A percentile compares a stretch with the other conserved stretches of the same genome.
phyloP scores from a whole-genome alignment of 2,329 filamentous ascomycete species.

The Aspergillus viridinutans region DNA sequence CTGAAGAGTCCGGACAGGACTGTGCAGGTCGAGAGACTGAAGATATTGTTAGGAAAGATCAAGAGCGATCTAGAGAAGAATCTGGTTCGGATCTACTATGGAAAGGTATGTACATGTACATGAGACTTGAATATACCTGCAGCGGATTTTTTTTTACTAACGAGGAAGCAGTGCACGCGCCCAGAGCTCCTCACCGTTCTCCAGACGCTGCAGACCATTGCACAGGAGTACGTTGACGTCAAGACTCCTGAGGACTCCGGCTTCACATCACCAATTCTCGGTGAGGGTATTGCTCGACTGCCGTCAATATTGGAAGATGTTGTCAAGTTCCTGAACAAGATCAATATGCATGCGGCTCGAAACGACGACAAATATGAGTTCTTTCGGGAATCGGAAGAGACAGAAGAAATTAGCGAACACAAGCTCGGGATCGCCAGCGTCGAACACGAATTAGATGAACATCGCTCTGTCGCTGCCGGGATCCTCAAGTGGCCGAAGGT shows the following conservation, averaged over 20 bases:
- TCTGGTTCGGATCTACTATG: conserved; percentile 93
- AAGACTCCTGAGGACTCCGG: conserved; percentile 62
- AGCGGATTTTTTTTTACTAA: conserved; percentile 12
- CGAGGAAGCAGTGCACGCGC: conserved; percentile 60
- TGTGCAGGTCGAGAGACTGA: conserved; percentile 67
- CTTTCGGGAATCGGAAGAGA: conserved; percentile 83
- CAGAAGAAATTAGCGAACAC: conserved; percentile 80
- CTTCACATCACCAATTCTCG: conserved; percentile 67
- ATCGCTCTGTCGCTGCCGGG: conserved; percentile 66
- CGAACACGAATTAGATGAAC: conserved; percentile 79
- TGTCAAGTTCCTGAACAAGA: conserved; percentile 71
- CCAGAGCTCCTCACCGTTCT: conserved; percentile 81
- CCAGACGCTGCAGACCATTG: conserved; percentile 78
- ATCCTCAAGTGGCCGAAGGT: conserved; percentile 70
- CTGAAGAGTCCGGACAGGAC: conserved; percentile 66
- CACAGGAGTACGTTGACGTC: conserved; percentile 68
- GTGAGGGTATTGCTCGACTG: conserved; percentile 67
- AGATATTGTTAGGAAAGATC: conserved; percentile 64
- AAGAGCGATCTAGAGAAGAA: conserved; percentile 86
- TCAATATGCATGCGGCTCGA: conserved; percentile 78
- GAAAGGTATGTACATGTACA: conserved; percentile 53
- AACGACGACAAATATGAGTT: conserved; percentile 91
- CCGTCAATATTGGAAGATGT: conserved; percentile 73
- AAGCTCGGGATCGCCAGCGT: conserved; percentile 89
- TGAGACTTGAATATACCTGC: neutral